Conservation (phyloP, 139 green algal species). For the Coelastrella sp. region DNA sequence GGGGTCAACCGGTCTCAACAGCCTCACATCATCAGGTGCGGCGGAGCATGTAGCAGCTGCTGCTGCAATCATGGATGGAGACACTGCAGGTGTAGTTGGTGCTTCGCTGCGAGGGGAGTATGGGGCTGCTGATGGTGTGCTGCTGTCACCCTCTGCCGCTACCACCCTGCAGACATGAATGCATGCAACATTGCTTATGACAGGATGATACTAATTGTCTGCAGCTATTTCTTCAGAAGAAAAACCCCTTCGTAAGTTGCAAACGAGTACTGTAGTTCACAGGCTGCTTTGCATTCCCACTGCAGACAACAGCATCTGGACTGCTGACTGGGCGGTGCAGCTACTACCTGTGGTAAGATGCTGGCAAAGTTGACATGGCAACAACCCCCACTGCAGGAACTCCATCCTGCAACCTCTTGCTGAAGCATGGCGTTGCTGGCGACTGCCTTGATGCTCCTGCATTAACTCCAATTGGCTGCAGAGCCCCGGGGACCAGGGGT, state of each 20-base stretch:
- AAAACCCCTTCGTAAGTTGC: too few species aligned
- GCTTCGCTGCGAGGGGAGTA: neutral
- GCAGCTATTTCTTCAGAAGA: too few species aligned
- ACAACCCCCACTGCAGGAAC: slow-evolving; percentile 25
- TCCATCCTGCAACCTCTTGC: neutral
- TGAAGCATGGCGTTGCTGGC: neutral
- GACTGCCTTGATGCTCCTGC: neutral
- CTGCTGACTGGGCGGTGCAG: too few species aligned
- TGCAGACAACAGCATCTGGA: neutral
- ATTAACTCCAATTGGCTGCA: neutral
- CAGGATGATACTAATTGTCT: neutral
- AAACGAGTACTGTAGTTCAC: neutral
- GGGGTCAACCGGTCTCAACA: slow-evolving; percentile 37
- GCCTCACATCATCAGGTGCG: neutral
- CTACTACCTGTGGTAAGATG: slow-evolving; percentile 31
- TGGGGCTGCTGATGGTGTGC: neutral
- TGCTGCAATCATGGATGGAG: too few species aligned
- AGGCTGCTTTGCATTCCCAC: neutral
- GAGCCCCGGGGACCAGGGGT: neutral
- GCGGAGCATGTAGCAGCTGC: neutral
- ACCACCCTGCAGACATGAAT: slow-evolving; percentile 31
- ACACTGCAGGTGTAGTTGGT: neutral
- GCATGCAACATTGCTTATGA: neutral
- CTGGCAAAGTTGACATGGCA: slow-evolving; percentile 10
- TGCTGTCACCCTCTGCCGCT: neutral